Base-by-base conservation (phyloP, 345 rosid species). In the Linum usitatissimum region DNA sequence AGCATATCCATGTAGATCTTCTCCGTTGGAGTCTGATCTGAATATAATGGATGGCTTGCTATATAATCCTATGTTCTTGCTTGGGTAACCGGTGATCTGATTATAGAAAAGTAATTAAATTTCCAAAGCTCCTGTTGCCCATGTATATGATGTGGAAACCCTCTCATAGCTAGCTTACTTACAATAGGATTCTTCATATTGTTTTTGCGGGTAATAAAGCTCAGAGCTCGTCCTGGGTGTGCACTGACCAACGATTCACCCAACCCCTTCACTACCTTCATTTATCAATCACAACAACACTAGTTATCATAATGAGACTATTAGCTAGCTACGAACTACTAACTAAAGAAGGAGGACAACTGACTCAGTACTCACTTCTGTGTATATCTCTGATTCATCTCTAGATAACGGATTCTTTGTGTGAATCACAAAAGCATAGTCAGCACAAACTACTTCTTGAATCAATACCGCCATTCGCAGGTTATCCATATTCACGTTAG, bases 351-450 rank as follows among this genome's bases (percentile, higher is more conserved):
- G 66, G 55, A 42, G 34, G 1, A 5, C 21, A 65, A 64, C 65
- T n/a, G n/a, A n/a, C n/a, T n/a, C n/a, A n/a, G n/a, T n/a, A 55
- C 63, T 63, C 61, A 69, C 83, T 71, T 73, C 80, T 20, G 78
- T 61, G 66, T 76, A 73, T 67, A 79, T 79, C 70, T 76, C 78
- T 0, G 73, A 71, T 42, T 69, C 28, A 65, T 76, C 75, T 60
- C 73, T 77, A n/a, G 80, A 73, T 39, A 67, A 59, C 20, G 80
- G 78, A 68, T 76, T 79, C 61, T 71, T 79, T 2, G 78, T 76
- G 57, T 74, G 83, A 60, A 79, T 76, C 18, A 71, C 83, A 64
- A 76, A 79, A 58, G 83, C 78, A 76, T 79, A 76, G 23, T 76
- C 73, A 42, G 68, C 78, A 20, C 77, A 23, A 34, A 76, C 62